phyloP scores from a whole-genome alignment of 2,329 filamentous ascomycete species.

The Aspergillus quadrilineatus region DNA sequence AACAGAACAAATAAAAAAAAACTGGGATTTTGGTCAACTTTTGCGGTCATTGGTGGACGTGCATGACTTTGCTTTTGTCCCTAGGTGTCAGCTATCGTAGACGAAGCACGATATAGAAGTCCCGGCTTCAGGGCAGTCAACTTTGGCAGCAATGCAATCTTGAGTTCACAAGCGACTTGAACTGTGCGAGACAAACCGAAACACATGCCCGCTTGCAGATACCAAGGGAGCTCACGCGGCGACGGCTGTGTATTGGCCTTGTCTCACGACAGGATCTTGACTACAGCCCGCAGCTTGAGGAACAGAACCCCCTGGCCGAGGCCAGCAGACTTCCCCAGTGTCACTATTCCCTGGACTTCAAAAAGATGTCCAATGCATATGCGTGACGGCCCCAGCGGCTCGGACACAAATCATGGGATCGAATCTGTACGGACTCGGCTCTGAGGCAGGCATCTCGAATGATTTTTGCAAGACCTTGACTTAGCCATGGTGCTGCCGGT shows the following conservation, averaged over 20 bases:
- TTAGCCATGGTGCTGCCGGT: slow-evolving; percentile 19
- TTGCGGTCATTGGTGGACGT: slow-evolving; percentile 7
- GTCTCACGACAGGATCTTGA: slow-evolving; percentile 1
- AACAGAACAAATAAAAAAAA: slow-evolving; percentile 8
- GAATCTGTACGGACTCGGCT: slow-evolving; percentile 2
- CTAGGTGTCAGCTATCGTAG: background rate
- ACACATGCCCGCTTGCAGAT: slow-evolving; percentile 2
- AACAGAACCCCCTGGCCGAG: background rate
- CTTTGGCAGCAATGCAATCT: background rate
- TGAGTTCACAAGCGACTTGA: slow-evolving; percentile 1
- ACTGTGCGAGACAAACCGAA: slow-evolving; percentile 13
- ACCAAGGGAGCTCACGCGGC: background rate
- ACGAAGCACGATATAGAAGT: background rate
- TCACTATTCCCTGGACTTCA: background rate
- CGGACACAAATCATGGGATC: background rate
- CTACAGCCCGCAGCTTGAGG: background rate
- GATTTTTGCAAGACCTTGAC: slow-evolving; percentile 11
- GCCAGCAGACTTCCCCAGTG: background rate
- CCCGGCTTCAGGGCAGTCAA: background rate
- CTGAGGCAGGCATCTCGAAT: background rate
- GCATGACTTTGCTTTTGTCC: slow-evolving; percentile 1
- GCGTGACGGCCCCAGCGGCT: background rate
- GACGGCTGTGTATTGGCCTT: background rate
- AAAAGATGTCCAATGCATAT: background rate
- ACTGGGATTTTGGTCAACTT: slow-evolving; percentile 1